These are phyloP conservation scores for Articulospora tetracladia DNA, from an alignment of 495 filamentous ascomycete species.

Conservation along the genomic window DNA sequence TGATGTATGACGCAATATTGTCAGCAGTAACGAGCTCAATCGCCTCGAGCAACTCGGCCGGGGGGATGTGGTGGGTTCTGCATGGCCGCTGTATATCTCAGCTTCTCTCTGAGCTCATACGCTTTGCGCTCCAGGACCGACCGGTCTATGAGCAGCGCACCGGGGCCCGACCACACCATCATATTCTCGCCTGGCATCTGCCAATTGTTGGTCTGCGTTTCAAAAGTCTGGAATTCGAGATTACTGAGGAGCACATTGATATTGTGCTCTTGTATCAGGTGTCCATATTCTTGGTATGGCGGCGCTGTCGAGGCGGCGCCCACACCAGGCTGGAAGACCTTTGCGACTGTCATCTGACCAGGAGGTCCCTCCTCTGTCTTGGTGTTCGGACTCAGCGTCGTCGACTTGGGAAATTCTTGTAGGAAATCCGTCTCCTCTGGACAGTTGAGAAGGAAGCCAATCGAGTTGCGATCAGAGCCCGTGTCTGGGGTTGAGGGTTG, in stretches of 20 bases:
- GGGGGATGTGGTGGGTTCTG: constrained; percentile 16
- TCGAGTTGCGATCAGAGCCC: constrained; percentile 24
- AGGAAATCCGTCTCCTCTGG: constrained; percentile 22
- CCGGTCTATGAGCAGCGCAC: constrained; percentile 12
- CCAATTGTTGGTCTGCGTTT: constrained; percentile 18
- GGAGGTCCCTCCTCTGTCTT: background rate
- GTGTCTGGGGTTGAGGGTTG: constrained; percentile 19
- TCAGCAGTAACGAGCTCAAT: constrained; percentile 18
- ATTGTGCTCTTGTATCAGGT: constrained; percentile 12
- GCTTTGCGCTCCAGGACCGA: constrained; percentile 22
- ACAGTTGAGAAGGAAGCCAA: constrained; percentile 25
- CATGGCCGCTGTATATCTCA: constrained; percentile 20
- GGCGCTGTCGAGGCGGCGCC: background rate
- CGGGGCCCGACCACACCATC: constrained; percentile 15
- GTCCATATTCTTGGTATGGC: constrained; percentile 9
- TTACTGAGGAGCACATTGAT: constrained; percentile 18
- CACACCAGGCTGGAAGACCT: background rate
- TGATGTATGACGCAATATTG: constrained; percentile 20
- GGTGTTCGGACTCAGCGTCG: constrained; percentile 12
- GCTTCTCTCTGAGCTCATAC: constrained; percentile 24
- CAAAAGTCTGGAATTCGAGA: constrained; percentile 19
- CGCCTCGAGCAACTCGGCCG: constrained; percentile 14
- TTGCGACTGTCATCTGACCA: background rate
- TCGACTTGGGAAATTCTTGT: constrained; percentile 19
- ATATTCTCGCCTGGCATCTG: constrained; percentile 21